Evolutionary conservation across 345 rosid species (phyloP).

Genomic region (Moringa oleifera): DNA sequence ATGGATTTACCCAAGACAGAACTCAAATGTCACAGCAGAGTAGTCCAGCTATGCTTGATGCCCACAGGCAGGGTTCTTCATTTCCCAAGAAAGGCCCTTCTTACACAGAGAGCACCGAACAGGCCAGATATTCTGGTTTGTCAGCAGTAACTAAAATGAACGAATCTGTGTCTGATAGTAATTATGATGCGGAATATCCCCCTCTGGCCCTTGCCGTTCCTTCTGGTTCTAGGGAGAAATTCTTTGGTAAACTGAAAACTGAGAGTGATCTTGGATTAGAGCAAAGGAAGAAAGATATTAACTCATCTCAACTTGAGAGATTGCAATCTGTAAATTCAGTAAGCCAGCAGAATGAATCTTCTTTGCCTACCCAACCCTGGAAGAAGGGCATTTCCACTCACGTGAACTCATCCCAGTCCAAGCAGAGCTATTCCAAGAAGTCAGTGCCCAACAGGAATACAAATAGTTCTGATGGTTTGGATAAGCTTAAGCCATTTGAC

Average conservation of each 20-base stretch:
- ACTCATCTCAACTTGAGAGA: background rate
- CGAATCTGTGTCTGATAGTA: no score
- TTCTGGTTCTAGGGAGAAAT: no score
- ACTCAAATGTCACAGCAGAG: no score
- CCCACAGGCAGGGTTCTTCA: no score
- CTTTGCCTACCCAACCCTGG: constrained; percentile 7
- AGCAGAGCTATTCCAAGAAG: constrained; percentile 1
- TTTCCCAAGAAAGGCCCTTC: no score
- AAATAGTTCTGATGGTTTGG: background rate
- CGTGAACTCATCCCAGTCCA: background rate
- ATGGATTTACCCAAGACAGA: no score
- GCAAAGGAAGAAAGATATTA: background rate
- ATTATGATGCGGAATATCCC: no score
- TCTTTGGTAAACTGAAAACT: constrained; percentile 6
- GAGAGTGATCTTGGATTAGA: constrained; percentile 15
- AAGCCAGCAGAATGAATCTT: constrained; percentile 2
- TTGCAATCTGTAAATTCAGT: background rate
- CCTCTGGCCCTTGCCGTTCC: no score
- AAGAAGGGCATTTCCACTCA: background rate
- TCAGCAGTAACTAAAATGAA: no score
- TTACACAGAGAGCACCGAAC: no score
- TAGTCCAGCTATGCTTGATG: no score
- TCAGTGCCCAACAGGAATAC: background rate
- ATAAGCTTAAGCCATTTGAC: constrained; percentile 22
- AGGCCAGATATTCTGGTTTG: no score